Evolutionary conservation across 495 filamentous ascomycete species (phyloP), one percentile per base, ranked within the genome.

Genomic region (Penicillium chermesinum): DNA sequence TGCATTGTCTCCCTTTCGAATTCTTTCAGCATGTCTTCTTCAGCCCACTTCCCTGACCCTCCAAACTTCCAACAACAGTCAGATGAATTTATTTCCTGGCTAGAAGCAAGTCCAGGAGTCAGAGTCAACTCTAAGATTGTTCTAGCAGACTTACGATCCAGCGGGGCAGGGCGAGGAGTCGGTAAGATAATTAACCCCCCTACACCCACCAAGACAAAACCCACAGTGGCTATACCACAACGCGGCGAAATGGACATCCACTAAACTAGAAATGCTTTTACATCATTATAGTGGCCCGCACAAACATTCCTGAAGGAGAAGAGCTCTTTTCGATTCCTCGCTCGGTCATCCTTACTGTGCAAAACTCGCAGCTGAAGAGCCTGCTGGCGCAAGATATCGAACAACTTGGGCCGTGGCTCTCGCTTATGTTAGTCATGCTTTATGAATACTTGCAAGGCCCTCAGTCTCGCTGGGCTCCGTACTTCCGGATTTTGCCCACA

Each of bases 401-500:
- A 18, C 55, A 58, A 8, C 65, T 74, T 27, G 66, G 65, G 34
- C 70, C 74, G 54, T 85, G 82, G 81, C 61, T 78, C 21, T 76
- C 78, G 7, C 67, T 96, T 7, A 90, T 95, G 53, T 69, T 93
- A 10, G 77, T 87, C 37, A 82, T 96, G 78, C 76, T 95, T 9
- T 85, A 86, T 59, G 89, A 96, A 67, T 81, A 82, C 54, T 60
- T 81, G 15, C 75, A 70, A 27, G 79, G 83, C 4, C 61, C 70
- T 0, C 59, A 69, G 1, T 93, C 89, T 1, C 61, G 57, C 30
- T 97, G 90, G 91, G 77, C 76, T 18, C 79, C 82, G 0, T 97
- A 97, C 69, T 79, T 96, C 51, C 74, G 78, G n/a, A 72, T 96
- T 34, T 72, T 97, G 10, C 91, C 90, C 0, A 57, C 59, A n/a